These are phyloP conservation scores for Leccinum ochraceum DNA, from an alignment of 768 basidiomycete genomes.

Conservation along the genomic window DNA sequence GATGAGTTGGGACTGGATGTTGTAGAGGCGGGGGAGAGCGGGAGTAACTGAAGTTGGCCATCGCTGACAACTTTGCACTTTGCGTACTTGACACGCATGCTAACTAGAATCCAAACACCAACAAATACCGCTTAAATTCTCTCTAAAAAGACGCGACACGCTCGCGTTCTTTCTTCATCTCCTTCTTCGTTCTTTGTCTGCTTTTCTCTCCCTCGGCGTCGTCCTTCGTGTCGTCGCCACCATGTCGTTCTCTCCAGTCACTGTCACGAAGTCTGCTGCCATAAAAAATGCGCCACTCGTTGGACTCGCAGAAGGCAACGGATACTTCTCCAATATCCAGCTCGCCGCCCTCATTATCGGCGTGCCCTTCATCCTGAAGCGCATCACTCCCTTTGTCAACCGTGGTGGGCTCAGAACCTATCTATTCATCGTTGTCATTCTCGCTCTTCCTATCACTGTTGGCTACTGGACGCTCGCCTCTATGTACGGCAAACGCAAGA, in stretches of 20 bases:
- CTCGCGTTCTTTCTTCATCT: slow-evolving; percentile 2
- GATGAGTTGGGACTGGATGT: slow-evolving; percentile 88
- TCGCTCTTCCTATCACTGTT: slow-evolving; percentile 75
- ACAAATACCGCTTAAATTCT: slow-evolving; percentile 19
- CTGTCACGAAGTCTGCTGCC: slow-evolving; percentile 66
- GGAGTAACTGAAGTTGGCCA: slow-evolving; percentile 39
- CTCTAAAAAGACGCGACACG: slow-evolving; percentile 17
- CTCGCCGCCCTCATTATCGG: slow-evolving; percentile 75
- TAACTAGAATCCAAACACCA: slow-evolving; percentile 14
- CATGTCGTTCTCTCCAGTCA: slow-evolving; percentile 52
- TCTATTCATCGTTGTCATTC: slow-evolving; percentile 71
- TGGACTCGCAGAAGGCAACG: slow-evolving; percentile 85
- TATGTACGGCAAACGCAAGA: slow-evolving; percentile 74
- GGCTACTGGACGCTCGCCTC: slow-evolving; percentile 91
- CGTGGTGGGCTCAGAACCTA: slow-evolving; percentile 88
- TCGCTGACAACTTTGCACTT: not conserved
- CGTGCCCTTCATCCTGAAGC: slow-evolving; percentile 84
- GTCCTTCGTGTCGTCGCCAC: slow-evolving; percentile 11
- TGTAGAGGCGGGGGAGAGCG: slow-evolving; percentile 78
- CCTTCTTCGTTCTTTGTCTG: slow-evolving; percentile 3
- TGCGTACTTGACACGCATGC: not conserved
- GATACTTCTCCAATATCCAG: slow-evolving; percentile 78
- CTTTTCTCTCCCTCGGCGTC: slow-evolving; percentile 14
- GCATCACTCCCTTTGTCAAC: slow-evolving; percentile 76
- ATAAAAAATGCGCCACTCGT: slow-evolving; percentile 85